phyloP scores from a whole-genome alignment of 1,284 basidiomycete species.

The Trametes sp. region DNA sequence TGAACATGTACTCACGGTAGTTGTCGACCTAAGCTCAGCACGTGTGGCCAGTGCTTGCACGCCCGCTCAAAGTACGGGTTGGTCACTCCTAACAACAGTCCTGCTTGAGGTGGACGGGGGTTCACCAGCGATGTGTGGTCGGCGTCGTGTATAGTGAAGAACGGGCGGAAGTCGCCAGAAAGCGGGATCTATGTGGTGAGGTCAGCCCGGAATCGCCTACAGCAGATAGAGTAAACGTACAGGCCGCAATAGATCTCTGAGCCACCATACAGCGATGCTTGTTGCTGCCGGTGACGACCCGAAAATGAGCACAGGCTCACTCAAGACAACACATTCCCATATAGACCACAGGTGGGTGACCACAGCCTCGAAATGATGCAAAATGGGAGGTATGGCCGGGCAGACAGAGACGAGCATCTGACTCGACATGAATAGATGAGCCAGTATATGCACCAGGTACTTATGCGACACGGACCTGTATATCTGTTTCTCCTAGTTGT shows the following conservation, averaged over 20 bases:
- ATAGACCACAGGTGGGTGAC: constrained; percentile 89
- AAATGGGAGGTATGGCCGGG: constrained; percentile 70
- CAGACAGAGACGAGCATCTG: constrained; percentile 85
- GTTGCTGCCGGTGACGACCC: constrained; percentile 83
- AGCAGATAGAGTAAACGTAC: constrained; percentile 49
- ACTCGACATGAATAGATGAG: neutral
- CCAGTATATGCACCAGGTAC: neutral
- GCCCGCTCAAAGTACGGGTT: constrained; percentile 94
- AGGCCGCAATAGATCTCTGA: constrained; percentile 88
- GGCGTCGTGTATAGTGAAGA: constrained; percentile 95
- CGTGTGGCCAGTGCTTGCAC: constrained; percentile 93
- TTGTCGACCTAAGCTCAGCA: constrained; percentile 70
- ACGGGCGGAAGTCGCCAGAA: constrained; percentile 89
- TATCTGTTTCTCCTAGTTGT: constrained; percentile 29
- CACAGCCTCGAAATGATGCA: constrained; percentile 79
- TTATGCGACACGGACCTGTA: constrained; percentile 25
- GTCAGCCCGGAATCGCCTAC: neutral
- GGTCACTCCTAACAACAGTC: constrained; percentile 89
- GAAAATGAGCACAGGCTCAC: constrained; percentile 89
- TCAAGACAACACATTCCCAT: constrained; percentile 91
- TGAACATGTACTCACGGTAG: constrained; percentile 45
- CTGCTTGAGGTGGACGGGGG: constrained; percentile 84
- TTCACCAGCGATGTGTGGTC: constrained; percentile 84
- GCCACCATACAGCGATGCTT: constrained; percentile 89
- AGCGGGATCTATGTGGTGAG: constrained; percentile 72